Evolutionary conservation across 768 basidiomycete genomes (phyloP).

Genomic region (Pisolithus marmoratus): DNA sequence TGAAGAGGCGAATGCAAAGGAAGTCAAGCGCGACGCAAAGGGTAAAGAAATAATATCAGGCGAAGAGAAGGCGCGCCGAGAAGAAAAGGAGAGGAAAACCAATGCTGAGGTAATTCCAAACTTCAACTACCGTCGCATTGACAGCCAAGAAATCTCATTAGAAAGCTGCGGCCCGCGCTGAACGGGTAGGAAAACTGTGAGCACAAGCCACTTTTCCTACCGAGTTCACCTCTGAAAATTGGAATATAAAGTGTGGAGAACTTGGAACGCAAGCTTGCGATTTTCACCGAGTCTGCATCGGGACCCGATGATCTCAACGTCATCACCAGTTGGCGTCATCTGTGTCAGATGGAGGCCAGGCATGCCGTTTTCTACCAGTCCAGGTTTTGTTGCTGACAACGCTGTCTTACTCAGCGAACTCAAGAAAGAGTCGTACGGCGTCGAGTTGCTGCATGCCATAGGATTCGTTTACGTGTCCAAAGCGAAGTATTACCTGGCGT

Average conservation of each 20-base stretch:
- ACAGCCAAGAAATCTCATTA: constrained; percentile 25
- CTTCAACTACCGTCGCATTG: background rate
- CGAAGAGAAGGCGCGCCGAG: constrained; percentile 69
- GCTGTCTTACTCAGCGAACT: constrained; percentile 50
- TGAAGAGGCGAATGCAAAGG: constrained; percentile 40
- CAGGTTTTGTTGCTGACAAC: constrained; percentile 2
- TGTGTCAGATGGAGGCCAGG: constrained; percentile 80
- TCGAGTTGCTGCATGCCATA: constrained; percentile 78
- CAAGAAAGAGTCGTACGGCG: constrained; percentile 81
- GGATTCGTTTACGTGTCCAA: constrained; percentile 83
- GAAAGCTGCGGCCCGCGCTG: constrained; percentile 77
- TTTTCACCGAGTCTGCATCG: constrained; percentile 81
- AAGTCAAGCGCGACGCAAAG: constrained; percentile 45
- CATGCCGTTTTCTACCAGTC: constrained; percentile 32
- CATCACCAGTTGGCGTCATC: constrained; percentile 64
- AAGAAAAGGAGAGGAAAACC: constrained; percentile 64
- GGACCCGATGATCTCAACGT: constrained; percentile 68
- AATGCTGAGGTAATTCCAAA: constrained; percentile 54
- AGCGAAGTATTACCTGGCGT: constrained; percentile 77
- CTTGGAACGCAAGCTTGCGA: constrained; percentile 74
- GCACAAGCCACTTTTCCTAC: background rate
- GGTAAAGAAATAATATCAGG: constrained; percentile 50
- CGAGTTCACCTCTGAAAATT: background rate
- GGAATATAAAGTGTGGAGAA: constrained; percentile 46
- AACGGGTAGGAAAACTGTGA: constrained; percentile 64